Evolutionary conservation across 345 rosid genomes (phyloP).

Genomic region (Abelmoschus esculentus): DNA sequence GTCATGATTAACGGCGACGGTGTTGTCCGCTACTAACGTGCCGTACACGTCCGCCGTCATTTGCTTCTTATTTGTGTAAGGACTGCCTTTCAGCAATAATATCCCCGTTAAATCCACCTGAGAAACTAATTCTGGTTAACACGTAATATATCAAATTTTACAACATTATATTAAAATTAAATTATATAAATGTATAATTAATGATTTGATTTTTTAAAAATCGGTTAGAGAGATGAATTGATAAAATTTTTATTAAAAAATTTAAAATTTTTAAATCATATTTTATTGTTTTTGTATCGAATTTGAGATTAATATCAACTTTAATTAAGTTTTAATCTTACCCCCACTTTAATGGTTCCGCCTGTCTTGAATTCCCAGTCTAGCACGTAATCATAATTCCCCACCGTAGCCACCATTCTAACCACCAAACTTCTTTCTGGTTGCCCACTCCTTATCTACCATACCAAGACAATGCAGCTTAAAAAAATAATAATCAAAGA

Average conservation of each 20-base stretch:
- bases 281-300: no score
- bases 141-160: not conserved
- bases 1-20: constrained; percentile 68
- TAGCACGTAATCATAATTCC: constrained; percentile 72
- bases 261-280: no score
- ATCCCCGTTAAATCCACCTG: constrained; percentile 69
- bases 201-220: no score
- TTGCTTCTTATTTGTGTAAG: constrained; percentile 38
- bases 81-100: constrained; percentile 45
- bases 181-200: no score
- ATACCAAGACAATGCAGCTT: not conserved
- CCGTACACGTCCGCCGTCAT: constrained; percentile 41
- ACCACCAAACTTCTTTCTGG: constrained; percentile 58
- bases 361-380: constrained; percentile 73
- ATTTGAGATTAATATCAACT: no score
- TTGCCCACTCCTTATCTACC: constrained; percentile 60
- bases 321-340: constrained; percentile 12
- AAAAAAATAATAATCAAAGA: not conserved
- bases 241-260: no score
- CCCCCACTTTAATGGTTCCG: constrained; percentile 64
- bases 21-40: constrained; percentile 53
- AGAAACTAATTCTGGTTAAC: not conserved
- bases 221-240: no score
- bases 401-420: constrained; percentile 68
- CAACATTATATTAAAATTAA: no score